Evolutionary conservation across 805 yeast species (phyloP).

Genomic region (Wickerhamomyces chambardii): DNA sequence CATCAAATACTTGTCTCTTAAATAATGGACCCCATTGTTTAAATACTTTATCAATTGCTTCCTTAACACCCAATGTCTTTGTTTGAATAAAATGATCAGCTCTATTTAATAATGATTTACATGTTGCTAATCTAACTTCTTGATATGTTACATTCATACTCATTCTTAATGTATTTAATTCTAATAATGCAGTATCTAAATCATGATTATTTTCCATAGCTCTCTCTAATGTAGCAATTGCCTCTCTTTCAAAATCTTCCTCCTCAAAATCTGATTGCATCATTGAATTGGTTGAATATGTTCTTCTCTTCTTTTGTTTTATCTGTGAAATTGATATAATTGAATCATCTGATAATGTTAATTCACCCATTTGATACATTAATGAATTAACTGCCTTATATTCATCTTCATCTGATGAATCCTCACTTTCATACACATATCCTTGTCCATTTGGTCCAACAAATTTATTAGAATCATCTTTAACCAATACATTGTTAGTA

Average conservation of each 20-base stretch:
- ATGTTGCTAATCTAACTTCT: conserved; percentile 81
- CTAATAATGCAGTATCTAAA: conserved; percentile 85
- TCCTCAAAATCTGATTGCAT: conserved; percentile 48
- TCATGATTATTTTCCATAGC: conserved; percentile 91
- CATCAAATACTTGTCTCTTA: conserved; percentile 77
- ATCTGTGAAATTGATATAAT: conserved; percentile 35
- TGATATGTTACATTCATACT: conserved; percentile 94
- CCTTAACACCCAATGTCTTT: conserved; percentile 65
- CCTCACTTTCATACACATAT: conserved; percentile 25
- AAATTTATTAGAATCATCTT: conserved; percentile 11
- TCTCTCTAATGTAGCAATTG: conserved; percentile 87
- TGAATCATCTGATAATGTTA: conserved; percentile 50
- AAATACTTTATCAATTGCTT: conserved; percentile 71
- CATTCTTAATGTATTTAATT: conserved; percentile 92
- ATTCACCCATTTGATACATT: conserved; percentile 35
- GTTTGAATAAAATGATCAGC: conserved; percentile 70
- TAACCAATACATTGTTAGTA: too few relatives aligned
- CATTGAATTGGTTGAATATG: conserved; percentile 28
- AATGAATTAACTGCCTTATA: conserved; percentile 21
- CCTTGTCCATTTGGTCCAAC: conserved; percentile 29
- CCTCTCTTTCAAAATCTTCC: conserved; percentile 82
- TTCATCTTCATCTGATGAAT: conserved; percentile 22
- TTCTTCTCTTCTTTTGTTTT: conserved; percentile 32
- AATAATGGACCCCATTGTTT: conserved; percentile 76
- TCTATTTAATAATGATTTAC: conserved; percentile 60